Evolutionary conservation across 139 green algal species (phyloP), one percentile per base, ranked within the genome.

Genomic region (Pleodorina starrii): DNA sequence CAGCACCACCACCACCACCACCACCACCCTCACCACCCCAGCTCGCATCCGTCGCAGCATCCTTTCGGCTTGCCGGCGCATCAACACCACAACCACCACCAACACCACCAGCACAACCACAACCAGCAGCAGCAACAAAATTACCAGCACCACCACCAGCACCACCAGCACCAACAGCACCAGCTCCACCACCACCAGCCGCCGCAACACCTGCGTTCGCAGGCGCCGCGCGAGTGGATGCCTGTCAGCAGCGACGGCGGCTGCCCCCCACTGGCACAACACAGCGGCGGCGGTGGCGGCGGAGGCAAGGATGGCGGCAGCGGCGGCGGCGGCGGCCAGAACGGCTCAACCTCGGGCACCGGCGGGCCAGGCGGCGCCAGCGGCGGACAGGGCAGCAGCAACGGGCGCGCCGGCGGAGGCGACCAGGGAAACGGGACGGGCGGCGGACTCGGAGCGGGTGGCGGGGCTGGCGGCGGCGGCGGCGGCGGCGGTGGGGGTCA

Each of bases 221-320:
- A n/a, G n/a, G n/a, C n/a, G n/a, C 29, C 54, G 54, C 54, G 54
- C 54, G 29, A 25, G 54, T 66, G 5, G 25, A 21, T 25, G 54
- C 54, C 25, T 66, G 54, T 40, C 74, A 87, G 46, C 50, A 84
- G 10, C 83, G 69, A 79, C 54, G 42, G 72, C 42, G 17, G 72
- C 23, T 11, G 35, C n/a, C n/a, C n/a, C n/a, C n/a, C 42, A 35
- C 40, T 36, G 42, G 43, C 17, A 40, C 1, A 19, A 57, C 54
- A 76, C 38, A 76, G 32, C 68, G 44, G 43, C 43, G 74, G 44
- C 43, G 29, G 43, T 60, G 74, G 74, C 12, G 46, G 1, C 46
- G 74, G 44, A 6, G 74, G 4, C 27, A 29, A 25, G 1, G 46
- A 44, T 10, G 23, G 42, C 40, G 43, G 25, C 42, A 16, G 74